Base-by-base conservation (phyloP, 208 protist genomes). In the Naegleria fowleri region DNA sequence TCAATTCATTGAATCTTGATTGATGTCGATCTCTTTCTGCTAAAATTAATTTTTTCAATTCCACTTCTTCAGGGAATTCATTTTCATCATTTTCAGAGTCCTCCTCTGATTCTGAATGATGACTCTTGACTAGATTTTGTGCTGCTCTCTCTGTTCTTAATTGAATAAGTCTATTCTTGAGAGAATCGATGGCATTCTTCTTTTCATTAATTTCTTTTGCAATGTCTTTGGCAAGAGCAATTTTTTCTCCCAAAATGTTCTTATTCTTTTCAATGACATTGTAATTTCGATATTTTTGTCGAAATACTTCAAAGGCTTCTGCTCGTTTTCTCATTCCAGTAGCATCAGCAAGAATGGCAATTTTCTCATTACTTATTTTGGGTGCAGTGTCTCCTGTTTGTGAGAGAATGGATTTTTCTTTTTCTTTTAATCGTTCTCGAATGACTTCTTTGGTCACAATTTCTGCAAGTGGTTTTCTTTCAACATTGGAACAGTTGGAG, bases 191-290 rank as follows among this genome's bases (percentile, higher is more conserved):
- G 16, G 33, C 39, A 15, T 9, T 7, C 33, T 38, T 88, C n/a
- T 51, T 48, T 2, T 88, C n/a, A 40, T 88, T 33, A 7, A 88
- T 58, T 7, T n/a, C 85, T 48, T n/a, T 88, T 1, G 41, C 39
- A 36, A 88, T 36, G 6, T 58, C 41, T 58, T 88, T 88, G 6
- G 41, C 39, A 29, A 40, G 9, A 5, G 16, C n/a, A 39, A 58
- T 58, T 15, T 88, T 48, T 51, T 58, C 85, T 88, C 33, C 33
- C 19, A 88, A 36, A n/a, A 39, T 38, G 5, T 29, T 5, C 43
- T 48, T 88, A 22, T 58, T 88, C 41, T 39, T 88, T 38, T 88
- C 85, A 43, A 88, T 88, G 9, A 58, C 85, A 48, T 58, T 58
- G 40, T 88, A 29, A 25, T 88, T 29, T 88, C 85, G 15, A 58